Base-by-base conservation (phyloP, 768 basidiomycete species). In the Cystobasidium ongulense region DNA sequence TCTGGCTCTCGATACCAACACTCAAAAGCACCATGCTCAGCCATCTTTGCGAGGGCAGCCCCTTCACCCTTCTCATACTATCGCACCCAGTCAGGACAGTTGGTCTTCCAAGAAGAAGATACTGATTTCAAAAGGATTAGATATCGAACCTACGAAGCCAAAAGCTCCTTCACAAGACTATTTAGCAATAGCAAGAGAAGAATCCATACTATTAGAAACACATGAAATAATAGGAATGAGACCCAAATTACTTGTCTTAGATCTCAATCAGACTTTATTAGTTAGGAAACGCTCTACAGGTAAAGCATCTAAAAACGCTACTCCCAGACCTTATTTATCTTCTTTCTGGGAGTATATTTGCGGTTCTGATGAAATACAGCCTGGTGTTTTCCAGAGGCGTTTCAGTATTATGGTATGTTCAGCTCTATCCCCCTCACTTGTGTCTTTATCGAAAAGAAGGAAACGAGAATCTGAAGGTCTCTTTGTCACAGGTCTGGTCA, bases 211-310 rank as follows among this genome's bases (percentile, higher is more conserved):
- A 67, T 8, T 52, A 53, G 3, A 18, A 38, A 15, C 11, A 15
- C 17, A 27, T 21, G 43, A 27, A 25, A 25, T 41, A 52, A 4
- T 41, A 10, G 18, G 29, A 18, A 59, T 27, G 29, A 54, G 36
- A 43, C 76, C 77, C 1, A 46, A 59, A 1, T 36, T 76, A 21
- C 29, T 78, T n/a, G 54, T 78, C 18, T 65, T 78, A 21, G 77
- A 78, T 46, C 67, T 78, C 4, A 78, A 78, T 63, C 72, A 78
- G 68, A 76, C 75, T 17, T 63, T 78, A n/a, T 59, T 78, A 0
- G 72, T 61, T 36, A 75, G 77, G 5, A 43, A 63, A 5, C 43
- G 65, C 25, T 50, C 75, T 3, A 63, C 68, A 1, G 18, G 21
- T 0, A 31, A 13, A 4, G 75, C 65, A 15, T 50, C 72, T 3